phyloP scores from a whole-genome alignment of 2,329 filamentous ascomycete genomes.

The Macrophomina phaseolina region DNA sequence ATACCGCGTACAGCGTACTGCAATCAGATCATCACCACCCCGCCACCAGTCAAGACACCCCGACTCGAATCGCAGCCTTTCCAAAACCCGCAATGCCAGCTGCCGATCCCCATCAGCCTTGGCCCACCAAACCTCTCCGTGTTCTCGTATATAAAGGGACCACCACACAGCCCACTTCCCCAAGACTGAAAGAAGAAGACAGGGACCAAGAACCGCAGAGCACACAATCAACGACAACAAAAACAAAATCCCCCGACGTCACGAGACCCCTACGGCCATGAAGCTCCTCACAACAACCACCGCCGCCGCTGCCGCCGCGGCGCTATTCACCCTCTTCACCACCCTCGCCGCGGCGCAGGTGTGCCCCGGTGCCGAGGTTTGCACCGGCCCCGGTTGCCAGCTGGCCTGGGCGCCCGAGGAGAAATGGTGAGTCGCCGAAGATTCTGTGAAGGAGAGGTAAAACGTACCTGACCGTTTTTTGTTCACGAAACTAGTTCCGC shows the following conservation, averaged over 20 bases:
- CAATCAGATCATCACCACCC: background rate
- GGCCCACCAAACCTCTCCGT: background rate
- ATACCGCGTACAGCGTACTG: too few relatives aligned
- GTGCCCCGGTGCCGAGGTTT: background rate
- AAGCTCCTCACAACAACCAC: background rate
- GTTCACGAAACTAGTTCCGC: background rate
- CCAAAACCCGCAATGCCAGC: background rate
- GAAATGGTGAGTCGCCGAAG: background rate
- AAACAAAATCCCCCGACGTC: too few relatives aligned
- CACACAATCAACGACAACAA: background rate
- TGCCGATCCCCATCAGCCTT: background rate
- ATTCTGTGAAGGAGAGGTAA: background rate
- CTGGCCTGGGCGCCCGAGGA: background rate
- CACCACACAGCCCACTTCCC: too few relatives aligned
- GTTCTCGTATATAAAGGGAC: background rate
- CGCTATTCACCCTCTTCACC: background rate
- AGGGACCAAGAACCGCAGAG: too few relatives aligned
- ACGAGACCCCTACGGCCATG: background rate
- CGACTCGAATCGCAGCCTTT: background rate
- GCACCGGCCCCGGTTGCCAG: background rate
- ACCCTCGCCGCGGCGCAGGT: background rate
- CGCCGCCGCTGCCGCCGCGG: background rate
- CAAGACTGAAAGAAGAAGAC: too few relatives aligned
- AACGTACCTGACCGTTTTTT: background rate
- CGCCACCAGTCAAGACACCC: background rate